Evolutionary conservation across 1,284 basidiomycete species (phyloP).

Genomic region (Ceratobasidium theobromae): DNA sequence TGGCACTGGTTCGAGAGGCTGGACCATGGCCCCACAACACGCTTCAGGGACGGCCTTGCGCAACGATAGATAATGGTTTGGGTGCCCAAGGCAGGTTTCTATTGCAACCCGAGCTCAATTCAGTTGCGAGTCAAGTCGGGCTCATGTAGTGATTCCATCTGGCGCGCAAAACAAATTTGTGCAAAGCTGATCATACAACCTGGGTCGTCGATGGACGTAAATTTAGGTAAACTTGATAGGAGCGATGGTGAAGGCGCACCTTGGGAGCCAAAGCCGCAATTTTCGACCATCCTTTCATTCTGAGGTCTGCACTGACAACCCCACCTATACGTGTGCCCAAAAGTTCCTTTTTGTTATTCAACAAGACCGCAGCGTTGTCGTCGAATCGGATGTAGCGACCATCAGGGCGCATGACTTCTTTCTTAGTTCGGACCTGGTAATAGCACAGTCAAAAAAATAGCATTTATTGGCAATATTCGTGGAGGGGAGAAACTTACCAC

Average conservation of each 20-base stretch:
- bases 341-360: constrained; percentile 98
- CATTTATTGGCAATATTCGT: background rate
- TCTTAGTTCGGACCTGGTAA: constrained; percentile 73
- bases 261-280: constrained; percentile 90
- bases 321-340: constrained; percentile 93
- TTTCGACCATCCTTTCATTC: constrained; percentile 94
- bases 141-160: no score
- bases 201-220: background rate
- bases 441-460: background rate
- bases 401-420: constrained; percentile 80
- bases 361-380: constrained; percentile 93
- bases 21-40: no score
- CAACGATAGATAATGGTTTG: no score
- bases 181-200: constrained; percentile 7
- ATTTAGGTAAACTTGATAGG: background rate
- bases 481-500: constrained; percentile 52
- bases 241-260: constrained; percentile 53
- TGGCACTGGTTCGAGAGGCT: no score
- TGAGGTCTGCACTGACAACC: constrained; percentile 87
- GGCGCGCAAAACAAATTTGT: background rate
- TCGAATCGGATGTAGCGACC: constrained; percentile 89
- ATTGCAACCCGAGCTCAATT: no score
- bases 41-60: no score
- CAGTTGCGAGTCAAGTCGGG: no score
- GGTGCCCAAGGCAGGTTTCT: no score